Base-by-base conservation (phyloP, 2,329 filamentous ascomycete species). In the Pseudocercospora crystallina region DNA sequence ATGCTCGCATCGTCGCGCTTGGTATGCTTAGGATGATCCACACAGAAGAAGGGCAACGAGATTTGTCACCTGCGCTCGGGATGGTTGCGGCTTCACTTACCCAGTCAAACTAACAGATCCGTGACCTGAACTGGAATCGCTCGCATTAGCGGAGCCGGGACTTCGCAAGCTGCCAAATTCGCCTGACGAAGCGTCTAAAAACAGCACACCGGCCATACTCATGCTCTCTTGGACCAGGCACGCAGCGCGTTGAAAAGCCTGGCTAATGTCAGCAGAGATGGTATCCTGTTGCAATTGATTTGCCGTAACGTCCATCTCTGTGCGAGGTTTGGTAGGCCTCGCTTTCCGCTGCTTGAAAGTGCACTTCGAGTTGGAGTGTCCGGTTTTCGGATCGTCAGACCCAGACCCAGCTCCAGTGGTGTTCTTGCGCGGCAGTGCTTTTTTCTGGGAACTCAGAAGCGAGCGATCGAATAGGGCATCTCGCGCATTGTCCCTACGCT, bases 171-270 rank as follows among this genome's bases (percentile, higher is more conserved):
- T 52, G 2, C 57, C 52, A 30, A 59, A 61, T 12, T 49, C 48
- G 11, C 51, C 43, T 4, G 53, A 49, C 2, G 47, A 29, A 32
- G 58, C 67, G 54, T 72, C 71, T 30, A 75, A 52, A 43, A 73
- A 72, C 0, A 72, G 56, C 17, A 78, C 75, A 8, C 75, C 76
- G 5, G 76, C 73, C 11, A 74, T 70, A 8, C 65, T 64, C 14
- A 79, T 62, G 17, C 75, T 45, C 15, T 43, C 35, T 31, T 51
- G 40, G 12, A 55, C 40, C 2, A 52, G 47, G 11, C 14, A 38
- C 7, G 53, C 53, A 9, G 53, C 53, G 26, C 53, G 48, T n/a
- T 48, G 26, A 14, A 55, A 52, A 5, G 44, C 41, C 26, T 46
- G 40, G 3, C 31, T 5, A 9, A 45, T 39, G 14, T 46, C 33